A percentile compares a stretch with the other conserved stretches of the same genome.
phyloP scores from a whole-genome alignment of 192 early-diverging fungal genomes.

The Coemansia sp. region DNA sequence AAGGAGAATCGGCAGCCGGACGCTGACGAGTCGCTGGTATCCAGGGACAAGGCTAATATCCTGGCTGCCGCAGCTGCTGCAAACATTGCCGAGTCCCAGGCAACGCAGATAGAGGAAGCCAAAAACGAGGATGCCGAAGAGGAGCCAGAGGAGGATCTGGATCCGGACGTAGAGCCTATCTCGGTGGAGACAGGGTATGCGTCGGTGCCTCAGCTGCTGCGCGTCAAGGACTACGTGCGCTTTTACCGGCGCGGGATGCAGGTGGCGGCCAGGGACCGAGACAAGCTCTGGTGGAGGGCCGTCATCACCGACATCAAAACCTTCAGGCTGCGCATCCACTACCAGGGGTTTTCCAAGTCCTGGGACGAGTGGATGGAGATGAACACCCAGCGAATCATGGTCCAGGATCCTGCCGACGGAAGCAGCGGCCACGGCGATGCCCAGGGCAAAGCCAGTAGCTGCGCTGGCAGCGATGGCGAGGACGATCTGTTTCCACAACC shows the following conservation, averaged over 20 bases:
- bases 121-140: not conserved
- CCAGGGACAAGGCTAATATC: not conserved
- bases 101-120: constrained; percentile 4
- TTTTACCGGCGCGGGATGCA: constrained; percentile 41
- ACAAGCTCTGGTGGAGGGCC: constrained; percentile 60
- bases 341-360: constrained; percentile 51
- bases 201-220: constrained; percentile 40
- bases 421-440: not conserved
- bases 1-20: not conserved
- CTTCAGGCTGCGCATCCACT: constrained; percentile 60
- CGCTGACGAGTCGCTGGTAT: not conserved
- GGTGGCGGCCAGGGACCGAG: constrained; percentile 59
- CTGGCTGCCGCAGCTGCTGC: not conserved
- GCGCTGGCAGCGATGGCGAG: not conserved
- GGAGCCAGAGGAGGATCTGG: not conserved
- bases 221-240: constrained; percentile 50
- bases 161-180: constrained; percentile 33
- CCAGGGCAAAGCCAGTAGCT: too few species aligned
- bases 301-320: constrained; percentile 58
- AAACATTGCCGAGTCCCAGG: not conserved
- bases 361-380: constrained; percentile 71
- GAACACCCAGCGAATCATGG: constrained; percentile 60
- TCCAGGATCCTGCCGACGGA: constrained; percentile 12
- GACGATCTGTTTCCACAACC: not conserved
- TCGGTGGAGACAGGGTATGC: constrained; percentile 35